These are phyloP conservation scores for Aurifilum marmelostoma DNA, from an alignment of 2,329 filamentous ascomycete species.

Conservation along the genomic window DNA sequence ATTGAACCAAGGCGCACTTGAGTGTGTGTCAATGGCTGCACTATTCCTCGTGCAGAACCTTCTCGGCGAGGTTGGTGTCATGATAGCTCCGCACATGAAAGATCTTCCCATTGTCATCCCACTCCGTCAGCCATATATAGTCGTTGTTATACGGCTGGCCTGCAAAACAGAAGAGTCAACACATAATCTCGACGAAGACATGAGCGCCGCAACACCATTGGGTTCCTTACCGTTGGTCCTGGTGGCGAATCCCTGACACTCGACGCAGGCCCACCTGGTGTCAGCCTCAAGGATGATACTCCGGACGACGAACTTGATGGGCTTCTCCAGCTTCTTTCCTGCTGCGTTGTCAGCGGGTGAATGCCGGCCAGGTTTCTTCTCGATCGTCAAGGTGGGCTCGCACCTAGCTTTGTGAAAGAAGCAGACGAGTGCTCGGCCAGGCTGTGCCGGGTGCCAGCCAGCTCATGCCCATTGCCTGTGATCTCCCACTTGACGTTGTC, in stretches of 20 bases:
- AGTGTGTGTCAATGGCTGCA: not conserved
- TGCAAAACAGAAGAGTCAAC: not conserved
- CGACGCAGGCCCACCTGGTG: conserved; percentile 13
- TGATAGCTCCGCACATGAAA: conserved; percentile 16
- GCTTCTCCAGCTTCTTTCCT: conserved; percentile 9
- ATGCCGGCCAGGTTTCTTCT: not conserved
- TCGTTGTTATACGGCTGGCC: conserved; percentile 16
- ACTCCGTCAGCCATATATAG: conserved; percentile 18
- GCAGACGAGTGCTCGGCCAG: conserved; percentile 7
- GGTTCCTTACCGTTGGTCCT: conserved; percentile 10
- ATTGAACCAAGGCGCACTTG: not conserved
- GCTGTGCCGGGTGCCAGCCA: conserved; percentile 12
- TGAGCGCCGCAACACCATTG: too few relatives aligned
- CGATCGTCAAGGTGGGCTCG: not conserved
- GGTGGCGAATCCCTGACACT: conserved; percentile 14
- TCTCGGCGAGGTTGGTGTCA: conserved; percentile 14
- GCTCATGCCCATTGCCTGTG: conserved; percentile 1
- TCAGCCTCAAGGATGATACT: conserved; percentile 14
- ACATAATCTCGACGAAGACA: too few relatives aligned
- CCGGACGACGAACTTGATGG: conserved; percentile 11
- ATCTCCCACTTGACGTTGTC: conserved; percentile 11
- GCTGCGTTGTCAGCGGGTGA: not conserved
- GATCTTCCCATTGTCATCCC: conserved; percentile 14
- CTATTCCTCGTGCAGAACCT: conserved; percentile 11
- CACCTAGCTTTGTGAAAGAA: conserved; percentile 12